Evolutionary conservation across 2,329 filamentous ascomycete genomes (phyloP), one percentile per base, ranked within the genome.

Genomic region (Fusarium subglutinans): DNA sequence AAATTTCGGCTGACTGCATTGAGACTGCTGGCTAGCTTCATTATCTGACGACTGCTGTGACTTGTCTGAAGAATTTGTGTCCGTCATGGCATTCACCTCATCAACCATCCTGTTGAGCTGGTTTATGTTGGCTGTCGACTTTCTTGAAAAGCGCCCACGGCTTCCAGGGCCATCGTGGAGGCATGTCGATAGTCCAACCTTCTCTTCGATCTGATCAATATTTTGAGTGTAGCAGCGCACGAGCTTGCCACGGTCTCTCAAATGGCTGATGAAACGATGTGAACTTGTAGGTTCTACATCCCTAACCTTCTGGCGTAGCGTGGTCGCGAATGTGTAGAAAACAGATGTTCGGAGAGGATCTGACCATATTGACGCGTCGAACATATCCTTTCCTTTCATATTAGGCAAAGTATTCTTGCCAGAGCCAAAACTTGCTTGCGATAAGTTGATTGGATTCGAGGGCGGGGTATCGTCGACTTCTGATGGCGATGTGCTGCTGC

Each of bases 221-320:
- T 94, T 94, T 75, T 94, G 92, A 0, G 92, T 94, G 76, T 94
- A 94, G 76, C 91, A 93, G 44, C 92, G 85, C 38, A 93, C 90
- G 10, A 94, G 84, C 72, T 92, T 91, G 8, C 91, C 90, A 8
- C 89, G 87, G 77, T 93, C 90, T 50, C 91, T 87, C 10, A 94
- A 84, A 40, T 90, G 88, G 48, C 89, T 87, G 74, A 94, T 91
- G 78, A 94, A 93, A 63, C 88, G 88, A 81, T 94, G 92, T 3
- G 90, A 92, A 24, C 85, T 84, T 3, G 91, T 93, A 0, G 91
- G 91, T 59, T 87, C 82, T 15, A 92, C 90, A n/a, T 88, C 86
- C 44, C 84, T 86, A 22, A 92, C 88, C 63, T 90, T 92, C 72
- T 92, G 87, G 35, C 92, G 87, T 10, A 94, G 82, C 0, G 89